A percentile compares a stretch with the other conserved stretches of the same genome.
Conservation (phyloP, 1,139 yeast species). For the Suhomyces maxii region DNA sequence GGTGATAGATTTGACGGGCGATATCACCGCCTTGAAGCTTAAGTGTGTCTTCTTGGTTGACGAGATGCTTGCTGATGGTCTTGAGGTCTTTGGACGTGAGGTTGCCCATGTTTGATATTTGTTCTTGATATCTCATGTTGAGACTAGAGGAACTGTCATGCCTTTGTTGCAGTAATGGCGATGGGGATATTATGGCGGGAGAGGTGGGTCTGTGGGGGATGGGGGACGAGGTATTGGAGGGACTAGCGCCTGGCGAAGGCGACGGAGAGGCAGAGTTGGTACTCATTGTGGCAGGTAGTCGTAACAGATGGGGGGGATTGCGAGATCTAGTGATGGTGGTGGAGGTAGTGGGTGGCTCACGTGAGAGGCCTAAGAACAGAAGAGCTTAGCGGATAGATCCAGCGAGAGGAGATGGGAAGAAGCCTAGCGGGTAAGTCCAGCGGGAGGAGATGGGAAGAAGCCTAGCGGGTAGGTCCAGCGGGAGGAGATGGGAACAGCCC, state of each 20-base stretch:
- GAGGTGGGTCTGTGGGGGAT: conserved; percentile 1
- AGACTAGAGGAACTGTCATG: conserved; percentile 3
- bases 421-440: too few species aligned
- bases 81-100: conserved; percentile 23
- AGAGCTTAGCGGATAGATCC: too few species aligned
- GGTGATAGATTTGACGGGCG: conserved; percentile 57
- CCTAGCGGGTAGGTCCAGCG: too few species aligned
- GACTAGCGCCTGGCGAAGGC: background rate
- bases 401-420: too few species aligned
- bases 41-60: conserved; percentile 40
- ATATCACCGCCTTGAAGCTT: conserved; percentile 72
- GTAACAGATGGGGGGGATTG: background rate
- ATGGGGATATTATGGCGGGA: conserved; percentile 4
- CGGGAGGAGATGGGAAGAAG: too few species aligned
- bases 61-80: conserved; percentile 36
- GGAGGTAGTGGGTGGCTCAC: conserved; percentile 1
- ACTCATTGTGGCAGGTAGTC: background rate
- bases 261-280: background rate
- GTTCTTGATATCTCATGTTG: conserved; percentile 21
- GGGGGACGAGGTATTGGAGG: conserved; percentile 1
- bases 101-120: conserved; percentile 23
- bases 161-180: conserved; percentile 4
- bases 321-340: conserved; percentile 1
- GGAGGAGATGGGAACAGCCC: too few species aligned
- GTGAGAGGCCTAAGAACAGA: background rate